Conservation (phyloP, 257 asterid species). For the Solanum ossicruentum region DNA sequence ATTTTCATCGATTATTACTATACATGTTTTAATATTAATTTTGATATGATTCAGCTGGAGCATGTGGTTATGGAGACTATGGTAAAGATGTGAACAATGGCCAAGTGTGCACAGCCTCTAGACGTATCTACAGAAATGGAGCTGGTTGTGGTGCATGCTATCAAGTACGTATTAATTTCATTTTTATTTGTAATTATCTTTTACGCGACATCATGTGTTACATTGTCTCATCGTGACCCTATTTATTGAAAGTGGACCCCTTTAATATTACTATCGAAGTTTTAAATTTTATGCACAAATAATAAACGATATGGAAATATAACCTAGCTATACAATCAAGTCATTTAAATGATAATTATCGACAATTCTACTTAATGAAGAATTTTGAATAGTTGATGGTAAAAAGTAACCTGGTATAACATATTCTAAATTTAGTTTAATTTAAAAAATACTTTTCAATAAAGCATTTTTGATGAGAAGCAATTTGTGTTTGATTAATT, state of each 20-base stretch:
- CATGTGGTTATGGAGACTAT: conserved; percentile 18
- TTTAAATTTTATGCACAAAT: not conserved
- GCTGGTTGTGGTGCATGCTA: conserved; percentile 26
- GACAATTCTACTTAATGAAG: no score
- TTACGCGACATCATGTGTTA: not conserved
- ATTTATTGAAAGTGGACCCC: not conserved
- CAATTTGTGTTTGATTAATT: not conserved
- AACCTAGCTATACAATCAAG: not conserved
- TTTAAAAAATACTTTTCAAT: not conserved
- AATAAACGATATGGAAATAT: not conserved
- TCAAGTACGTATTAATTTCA: conserved; percentile 6
- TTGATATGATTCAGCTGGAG: conserved; percentile 8
- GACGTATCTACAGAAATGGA: conserved; percentile 5
- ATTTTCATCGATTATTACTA: not conserved
- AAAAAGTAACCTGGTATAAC: not conserved
- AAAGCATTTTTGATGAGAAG: no score
- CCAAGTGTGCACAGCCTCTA: conserved; percentile 8
- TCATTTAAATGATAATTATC: not conserved
- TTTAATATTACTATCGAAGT: not conserved
- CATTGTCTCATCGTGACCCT: not conserved
- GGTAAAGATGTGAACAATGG: conserved; percentile 15
- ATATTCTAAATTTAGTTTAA: not conserved
- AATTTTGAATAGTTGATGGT: not conserved
- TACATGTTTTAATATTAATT: not conserved
- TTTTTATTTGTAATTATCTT: not conserved